Conservation (phyloP, 352 stramenopile species). For the Plasmopara muralis region DNA sequence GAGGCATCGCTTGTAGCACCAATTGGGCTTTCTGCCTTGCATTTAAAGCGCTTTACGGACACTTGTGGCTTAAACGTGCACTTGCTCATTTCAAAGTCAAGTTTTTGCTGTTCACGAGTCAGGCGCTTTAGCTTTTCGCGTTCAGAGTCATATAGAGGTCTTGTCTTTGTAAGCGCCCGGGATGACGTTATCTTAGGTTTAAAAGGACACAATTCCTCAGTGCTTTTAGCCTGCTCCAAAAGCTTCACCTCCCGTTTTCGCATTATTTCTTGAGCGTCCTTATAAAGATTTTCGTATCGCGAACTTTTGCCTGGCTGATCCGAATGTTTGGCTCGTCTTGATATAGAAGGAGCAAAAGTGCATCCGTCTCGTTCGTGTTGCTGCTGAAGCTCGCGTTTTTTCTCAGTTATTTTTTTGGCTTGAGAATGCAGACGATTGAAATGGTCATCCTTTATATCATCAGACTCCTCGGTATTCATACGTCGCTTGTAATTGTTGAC, state of each 20-base stretch:
- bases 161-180: conserved; percentile 48
- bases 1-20: conserved; percentile 5
- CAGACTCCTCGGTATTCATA: conserved; percentile 21
- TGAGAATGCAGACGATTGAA: conserved; percentile 51
- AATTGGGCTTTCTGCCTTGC: conserved; percentile 18
- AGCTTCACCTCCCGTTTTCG: conserved; percentile 67
- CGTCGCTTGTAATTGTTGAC: conserved; percentile 51
- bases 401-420: conserved; percentile 42
- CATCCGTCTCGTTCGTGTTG: conserved; percentile 45
- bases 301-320: conserved; percentile 28
- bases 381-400: conserved; percentile 50
- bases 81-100: conserved; percentile 50
- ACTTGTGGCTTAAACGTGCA: conserved; percentile 67
- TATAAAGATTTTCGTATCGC: conserved; percentile 74
- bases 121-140: conserved; percentile 63
- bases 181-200: conserved; percentile 65
- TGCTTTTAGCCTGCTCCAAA: conserved; percentile 43
- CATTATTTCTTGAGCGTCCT: conserved; percentile 55
- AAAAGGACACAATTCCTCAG: conserved; percentile 64
- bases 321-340: conserved; percentile 50
- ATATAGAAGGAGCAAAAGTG: conserved; percentile 68
- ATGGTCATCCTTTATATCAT: conserved; percentile 29
- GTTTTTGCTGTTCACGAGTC: conserved; percentile 63
- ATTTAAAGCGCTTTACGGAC: conserved; percentile 35
- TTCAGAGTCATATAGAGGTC: conserved; percentile 66